Conservation (phyloP, 2,329 filamentous ascomycete species). For the Aspergillus nomiae region DNA sequence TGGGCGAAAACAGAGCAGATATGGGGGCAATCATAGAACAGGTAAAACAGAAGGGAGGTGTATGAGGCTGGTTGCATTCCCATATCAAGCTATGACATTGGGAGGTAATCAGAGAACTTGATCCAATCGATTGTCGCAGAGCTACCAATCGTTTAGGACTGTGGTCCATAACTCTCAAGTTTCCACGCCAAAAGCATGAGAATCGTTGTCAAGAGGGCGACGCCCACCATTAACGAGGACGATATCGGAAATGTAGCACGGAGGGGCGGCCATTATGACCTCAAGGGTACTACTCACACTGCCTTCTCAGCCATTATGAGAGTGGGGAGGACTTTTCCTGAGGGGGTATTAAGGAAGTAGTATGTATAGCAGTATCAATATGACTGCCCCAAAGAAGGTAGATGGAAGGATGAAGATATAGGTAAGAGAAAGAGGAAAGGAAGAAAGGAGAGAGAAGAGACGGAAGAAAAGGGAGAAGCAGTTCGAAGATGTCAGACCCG, state of each 20-base stretch:
- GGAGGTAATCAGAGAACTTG: no score
- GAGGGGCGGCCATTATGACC: conserved; percentile 3
- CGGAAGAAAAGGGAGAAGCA: conserved; percentile 28
- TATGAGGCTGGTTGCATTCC: conserved; percentile 7
- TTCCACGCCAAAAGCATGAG: neutral
- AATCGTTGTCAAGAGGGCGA: neutral
- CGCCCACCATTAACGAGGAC: neutral
- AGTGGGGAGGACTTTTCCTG: conserved; percentile 13
- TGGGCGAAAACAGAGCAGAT: conserved; percentile 8
- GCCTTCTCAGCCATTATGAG: conserved; percentile 47
- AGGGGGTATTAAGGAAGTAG: conserved; percentile 13
- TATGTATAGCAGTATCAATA: conserved; percentile 16
- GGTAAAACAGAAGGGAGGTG: neutral
- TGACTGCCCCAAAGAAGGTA: conserved; percentile 10
- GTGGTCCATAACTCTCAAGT: neutral
- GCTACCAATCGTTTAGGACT: neutral
- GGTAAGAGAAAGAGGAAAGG: conserved; percentile 18
- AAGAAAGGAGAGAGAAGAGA: conserved; percentile 24
- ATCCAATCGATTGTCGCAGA: neutral
- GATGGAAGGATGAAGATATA: conserved; percentile 13
- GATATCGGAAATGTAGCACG: neutral
- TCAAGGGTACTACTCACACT: conserved; percentile 48
- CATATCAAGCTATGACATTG: neutral
- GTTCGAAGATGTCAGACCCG: conserved; percentile 18
- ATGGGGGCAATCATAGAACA: neutral